Conservation (phyloP, 2,329 filamentous ascomycete species). For the Fusarium sp. region DNA sequence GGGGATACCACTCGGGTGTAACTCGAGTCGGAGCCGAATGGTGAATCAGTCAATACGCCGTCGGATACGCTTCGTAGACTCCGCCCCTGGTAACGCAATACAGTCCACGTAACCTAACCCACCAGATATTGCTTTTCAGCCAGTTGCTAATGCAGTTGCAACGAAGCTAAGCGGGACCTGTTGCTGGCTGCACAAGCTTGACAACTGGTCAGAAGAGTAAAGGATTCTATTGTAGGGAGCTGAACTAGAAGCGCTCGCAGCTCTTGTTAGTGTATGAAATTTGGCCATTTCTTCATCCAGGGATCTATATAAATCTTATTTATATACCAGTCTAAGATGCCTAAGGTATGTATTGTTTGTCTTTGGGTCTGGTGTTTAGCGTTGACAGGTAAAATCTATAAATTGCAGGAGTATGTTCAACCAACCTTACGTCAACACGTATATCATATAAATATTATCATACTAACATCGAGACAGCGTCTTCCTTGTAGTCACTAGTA, state of each 20-base stretch:
- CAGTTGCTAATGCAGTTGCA: not conserved
- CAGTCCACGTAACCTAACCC: not conserved
- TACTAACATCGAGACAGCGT: not conserved
- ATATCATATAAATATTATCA: not conserved
- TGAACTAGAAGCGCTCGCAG: too few relatives aligned
- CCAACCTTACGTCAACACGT: not conserved
- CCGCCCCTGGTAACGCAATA: not conserved
- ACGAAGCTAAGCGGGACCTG: not conserved
- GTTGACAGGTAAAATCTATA: not conserved
- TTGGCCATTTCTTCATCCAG: too few relatives aligned
- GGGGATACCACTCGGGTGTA: constrained; percentile 1
- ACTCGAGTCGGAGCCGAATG: constrained; percentile 9
- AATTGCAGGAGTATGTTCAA: not conserved
- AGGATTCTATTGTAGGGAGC: too few relatives aligned
- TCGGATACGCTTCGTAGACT: not conserved
- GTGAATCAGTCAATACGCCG: not conserved
- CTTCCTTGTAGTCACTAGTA: not conserved
- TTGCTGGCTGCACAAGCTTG: not conserved
- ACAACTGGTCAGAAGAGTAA: not conserved
- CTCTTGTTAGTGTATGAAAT: too few relatives aligned
- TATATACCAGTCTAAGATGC: too few relatives aligned
- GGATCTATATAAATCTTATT: too few relatives aligned
- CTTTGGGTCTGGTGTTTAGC: not conserved
- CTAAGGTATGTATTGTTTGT: too few relatives aligned
- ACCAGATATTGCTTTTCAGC: not conserved